These are phyloP conservation scores for Penicillium verhagenii DNA, from an alignment of 495 filamentous ascomycete genomes.

Conservation along the genomic window DNA sequence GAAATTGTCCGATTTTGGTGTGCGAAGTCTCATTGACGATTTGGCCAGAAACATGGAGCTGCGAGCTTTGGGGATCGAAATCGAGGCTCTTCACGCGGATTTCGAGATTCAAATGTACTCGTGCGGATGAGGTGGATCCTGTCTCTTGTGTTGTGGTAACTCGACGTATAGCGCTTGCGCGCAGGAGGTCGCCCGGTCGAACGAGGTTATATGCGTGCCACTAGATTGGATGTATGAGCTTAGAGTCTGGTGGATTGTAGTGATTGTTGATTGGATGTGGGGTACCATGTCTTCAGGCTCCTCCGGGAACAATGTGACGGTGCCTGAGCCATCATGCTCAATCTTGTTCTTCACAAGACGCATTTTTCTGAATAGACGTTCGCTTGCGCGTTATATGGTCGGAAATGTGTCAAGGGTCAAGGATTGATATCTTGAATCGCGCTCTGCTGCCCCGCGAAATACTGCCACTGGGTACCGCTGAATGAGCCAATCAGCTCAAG, in stretches of 20 bases:
- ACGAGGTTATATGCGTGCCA: slow-evolving; percentile 99
- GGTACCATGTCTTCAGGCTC: slow-evolving; percentile 97
- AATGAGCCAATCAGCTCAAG: neutral
- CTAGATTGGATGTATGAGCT: slow-evolving; percentile 38
- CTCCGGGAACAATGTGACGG: slow-evolving; percentile 77
- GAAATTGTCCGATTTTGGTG: slow-evolving; percentile 79
- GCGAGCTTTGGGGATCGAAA: slow-evolving; percentile 81
- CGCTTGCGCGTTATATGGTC: neutral
- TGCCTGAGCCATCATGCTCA: slow-evolving; percentile 73
- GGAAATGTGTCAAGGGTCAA: neutral
- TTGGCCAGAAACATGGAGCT: slow-evolving; percentile 81
- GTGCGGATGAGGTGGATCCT: slow-evolving; percentile 70
- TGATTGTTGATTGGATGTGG: neutral
- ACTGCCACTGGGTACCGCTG: slow-evolving; percentile 18
- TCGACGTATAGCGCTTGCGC: slow-evolving; percentile 79
- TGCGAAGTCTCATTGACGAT: slow-evolving; percentile 81
- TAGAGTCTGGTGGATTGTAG: slow-evolving; percentile 4
- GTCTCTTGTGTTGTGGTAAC: slow-evolving; percentile 67
- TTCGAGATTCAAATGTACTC: slow-evolving; percentile 74
- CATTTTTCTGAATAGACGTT: slow-evolving; percentile 41
- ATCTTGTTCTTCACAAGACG: slow-evolving; percentile 71
- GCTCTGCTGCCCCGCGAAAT: slow-evolving; percentile 17
- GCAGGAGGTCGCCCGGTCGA: slow-evolving; percentile 71
- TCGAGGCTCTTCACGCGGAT: slow-evolving; percentile 81
- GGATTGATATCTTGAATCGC: neutral